phyloP scores from a whole-genome alignment of 2,329 filamentous ascomycete genomes.

The Ceratocystis ficicola region DNA sequence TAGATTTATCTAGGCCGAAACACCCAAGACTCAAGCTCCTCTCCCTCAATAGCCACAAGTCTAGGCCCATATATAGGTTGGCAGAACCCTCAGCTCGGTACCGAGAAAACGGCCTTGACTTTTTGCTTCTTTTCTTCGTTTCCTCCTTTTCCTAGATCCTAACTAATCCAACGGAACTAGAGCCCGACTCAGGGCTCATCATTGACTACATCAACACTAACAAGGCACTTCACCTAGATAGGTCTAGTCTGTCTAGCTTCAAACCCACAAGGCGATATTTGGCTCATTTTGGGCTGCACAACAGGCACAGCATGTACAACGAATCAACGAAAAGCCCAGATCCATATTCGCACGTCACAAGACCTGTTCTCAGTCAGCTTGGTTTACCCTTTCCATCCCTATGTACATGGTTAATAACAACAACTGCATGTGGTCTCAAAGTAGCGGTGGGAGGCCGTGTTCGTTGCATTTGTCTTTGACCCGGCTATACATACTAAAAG shows the following conservation, averaged over 20 bases:
- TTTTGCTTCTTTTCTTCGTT: no score
- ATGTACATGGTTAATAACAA: neutral
- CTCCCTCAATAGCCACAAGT: no score
- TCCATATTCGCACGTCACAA: neutral
- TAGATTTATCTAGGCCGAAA: no score
- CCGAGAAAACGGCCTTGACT: no score
- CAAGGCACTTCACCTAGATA: neutral
- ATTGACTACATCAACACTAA: no score
- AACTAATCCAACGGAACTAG: no score
- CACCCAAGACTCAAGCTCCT: no score
- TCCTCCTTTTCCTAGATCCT: no score
- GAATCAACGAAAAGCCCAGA: neutral
- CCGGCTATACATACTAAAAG: neutral
- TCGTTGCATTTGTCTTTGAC: neutral
- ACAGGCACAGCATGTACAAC: neutral
- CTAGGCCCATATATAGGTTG: no score
- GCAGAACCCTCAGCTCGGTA: no score
- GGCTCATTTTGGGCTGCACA: no score
- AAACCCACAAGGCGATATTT: neutral
- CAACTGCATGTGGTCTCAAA: neutral
- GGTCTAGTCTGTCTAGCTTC: neutral
- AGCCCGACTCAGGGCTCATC: no score
- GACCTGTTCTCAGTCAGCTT: neutral
- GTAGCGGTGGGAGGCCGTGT: neutral
- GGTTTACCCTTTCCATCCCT: neutral